Base-by-base conservation (phyloP, 305 asterid species). In the Fraxinus nigra region DNA sequence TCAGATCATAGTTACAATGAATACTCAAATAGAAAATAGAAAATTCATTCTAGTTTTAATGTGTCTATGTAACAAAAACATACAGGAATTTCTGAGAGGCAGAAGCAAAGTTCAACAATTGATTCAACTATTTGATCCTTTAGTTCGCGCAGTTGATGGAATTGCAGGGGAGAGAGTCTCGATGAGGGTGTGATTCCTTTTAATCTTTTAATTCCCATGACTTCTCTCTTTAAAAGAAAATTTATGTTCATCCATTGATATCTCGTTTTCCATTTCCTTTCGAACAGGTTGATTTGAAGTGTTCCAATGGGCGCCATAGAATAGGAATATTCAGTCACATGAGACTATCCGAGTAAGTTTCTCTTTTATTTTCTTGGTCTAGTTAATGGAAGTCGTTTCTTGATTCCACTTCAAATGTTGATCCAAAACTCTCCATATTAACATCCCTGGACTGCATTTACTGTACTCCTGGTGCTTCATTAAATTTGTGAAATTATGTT, bases 311-410 rank as follows among this genome's bases (percentile, higher is more conserved):
- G 72, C 84, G 79, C 82, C 86, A 82, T 78, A 89, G 97, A 85
- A 84, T 90, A 79, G 98, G 97, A 51, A 85, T 95, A 84, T 95
- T 91, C 91, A 94, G 96, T 89, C 99, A 94, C 89, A 92, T 75
- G 88, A 86, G 69, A 38, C 93, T 92, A 77, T 92, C 98, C 0
- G 83, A 79, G 99, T 93, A 85, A 84, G 89, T 82, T 5, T 3
- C 16, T 8, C n/a, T 48, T 75, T 20, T 69, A 56, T 56, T 54
- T 65, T 73, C 34, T 38, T 59, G 3, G 46, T 56, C 22, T 54
- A 24, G 18, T 24, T 79, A 30, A 33, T 32, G 76, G 11, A 32
- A 70, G 40, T 70, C 30, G 54, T 28, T 33, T 63, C 82, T 43
- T 76, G 20, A 59, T 37, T 77, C 75, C 76, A 37, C 79, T 51